A percentile compares a stretch with the other conserved stretches of the same genome.
Conservation (phyloP, 176 grass and related monocot genomes). For the Eragrostis nindensis region DNA sequence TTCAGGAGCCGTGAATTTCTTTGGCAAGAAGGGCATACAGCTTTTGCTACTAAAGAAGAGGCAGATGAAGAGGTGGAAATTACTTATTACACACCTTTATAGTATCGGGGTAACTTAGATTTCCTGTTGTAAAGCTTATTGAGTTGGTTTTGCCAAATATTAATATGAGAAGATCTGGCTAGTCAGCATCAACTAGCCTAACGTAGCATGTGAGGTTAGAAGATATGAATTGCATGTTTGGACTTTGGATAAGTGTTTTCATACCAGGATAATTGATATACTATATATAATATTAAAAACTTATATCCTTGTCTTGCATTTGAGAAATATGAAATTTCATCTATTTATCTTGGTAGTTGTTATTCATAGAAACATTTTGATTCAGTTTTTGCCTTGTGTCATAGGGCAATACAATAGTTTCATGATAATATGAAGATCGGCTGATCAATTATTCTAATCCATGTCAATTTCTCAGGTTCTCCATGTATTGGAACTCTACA, state of each 20-base stretch:
- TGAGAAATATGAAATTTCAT: not conserved
- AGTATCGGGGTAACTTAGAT: not conserved
- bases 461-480: slow-evolving; percentile 66
- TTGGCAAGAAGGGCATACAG: slow-evolving; percentile 98
- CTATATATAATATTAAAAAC: no score
- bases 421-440: not conserved
- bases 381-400: not conserved
- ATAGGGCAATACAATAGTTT: not conserved
- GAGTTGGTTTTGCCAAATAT: not conserved
- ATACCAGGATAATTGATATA: not conserved
- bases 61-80: slow-evolving; percentile 81
- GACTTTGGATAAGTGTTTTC: not conserved
- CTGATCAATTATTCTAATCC: slow-evolving; percentile 22
- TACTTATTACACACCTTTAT: slow-evolving; percentile 8
- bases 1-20: slow-evolving; percentile 96
- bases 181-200: not conserved
- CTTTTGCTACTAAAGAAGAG: slow-evolving; percentile 92
- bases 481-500: slow-evolving; percentile 93
- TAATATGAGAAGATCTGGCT: not conserved
- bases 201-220: not conserved
- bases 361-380: slow-evolving; percentile 26
- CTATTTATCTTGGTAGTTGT: not conserved
- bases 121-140: not conserved
- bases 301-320: not conserved
- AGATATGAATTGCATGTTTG: not conserved